phyloP scores from a whole-genome alignment of 2,329 filamentous ascomycete genomes.

The Aspergillus clavatus region DNA sequence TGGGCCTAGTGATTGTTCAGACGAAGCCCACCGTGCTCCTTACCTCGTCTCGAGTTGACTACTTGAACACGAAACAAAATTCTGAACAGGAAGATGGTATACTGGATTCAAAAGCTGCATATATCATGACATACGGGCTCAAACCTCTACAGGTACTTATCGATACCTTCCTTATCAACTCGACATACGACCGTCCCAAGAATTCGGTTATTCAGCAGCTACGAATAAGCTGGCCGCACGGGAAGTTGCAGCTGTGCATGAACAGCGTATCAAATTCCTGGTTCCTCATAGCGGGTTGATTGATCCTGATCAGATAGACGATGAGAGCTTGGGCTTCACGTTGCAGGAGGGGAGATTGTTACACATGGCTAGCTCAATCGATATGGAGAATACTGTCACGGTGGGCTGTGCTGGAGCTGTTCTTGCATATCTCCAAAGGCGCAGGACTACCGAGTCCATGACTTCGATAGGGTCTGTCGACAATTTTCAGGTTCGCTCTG shows the following conservation, averaged over 20 bases:
- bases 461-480: slow-evolving; percentile 52
- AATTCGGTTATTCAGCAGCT: slow-evolving; percentile 66
- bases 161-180: slow-evolving; percentile 57
- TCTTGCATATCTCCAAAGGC: slow-evolving; percentile 69
- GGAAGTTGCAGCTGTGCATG: slow-evolving; percentile 46
- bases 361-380: slow-evolving; percentile 64
- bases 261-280: slow-evolving; percentile 52
- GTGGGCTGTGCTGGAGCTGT: slow-evolving; percentile 85
- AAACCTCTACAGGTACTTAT: slow-evolving; percentile 37
- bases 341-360: slow-evolving; percentile 61
- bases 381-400: slow-evolving; percentile 69
- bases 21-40: slow-evolving; percentile 59
- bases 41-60: slow-evolving; percentile 52
- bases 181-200: slow-evolving; percentile 63
- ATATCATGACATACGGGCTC: background rate
- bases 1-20: slow-evolving; percentile 53
- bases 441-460: slow-evolving; percentile 58
- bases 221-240: slow-evolving; percentile 62
- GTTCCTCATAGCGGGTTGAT: slow-evolving; percentile 55
- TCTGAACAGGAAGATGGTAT: slow-evolving; percentile 35
- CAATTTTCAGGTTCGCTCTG: slow-evolving; percentile 56
- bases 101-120: background rate
- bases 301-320: slow-evolving; percentile 36
- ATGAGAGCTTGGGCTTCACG: slow-evolving; percentile 43
- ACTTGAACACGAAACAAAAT: slow-evolving; percentile 39